Evolutionary conservation across 352 stramenopile species (phyloP), one percentile per base, ranked within the genome.

Genomic region (Phytopythium chamaehyphon): DNA sequence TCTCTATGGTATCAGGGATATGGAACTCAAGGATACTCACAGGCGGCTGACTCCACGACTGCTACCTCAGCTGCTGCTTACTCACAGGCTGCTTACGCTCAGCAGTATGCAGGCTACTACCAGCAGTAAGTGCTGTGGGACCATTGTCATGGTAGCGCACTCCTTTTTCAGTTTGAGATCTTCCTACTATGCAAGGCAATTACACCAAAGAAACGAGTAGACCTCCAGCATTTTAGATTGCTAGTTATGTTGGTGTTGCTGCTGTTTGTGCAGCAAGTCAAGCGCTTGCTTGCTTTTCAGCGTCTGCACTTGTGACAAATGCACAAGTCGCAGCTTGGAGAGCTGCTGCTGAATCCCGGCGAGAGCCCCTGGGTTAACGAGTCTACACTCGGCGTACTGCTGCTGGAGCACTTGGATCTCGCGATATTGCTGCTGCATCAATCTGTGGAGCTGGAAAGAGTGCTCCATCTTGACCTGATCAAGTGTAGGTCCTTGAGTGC

Each of bases 351-450:
- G 83, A 42, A 93, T 90, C 9, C 77, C 77, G 16, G 81, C 71
- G 23, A 93, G 59, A n/a, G 83, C 81, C 2, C 76, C 68, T 1
- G 83, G 81, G 50, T 93, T 86, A 36, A 78, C 66, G 7, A 90
- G 51, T 1, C 83, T 67, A 43, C 77, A 88, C 45, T 93, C 83
- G 16, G 81, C 83, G 62, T 93, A 90, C 26, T 86, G 78, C 48
- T 93, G 83, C 65, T 93, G 83, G 22, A 93, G 55, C 8, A 89
- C 76, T 38, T 93, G 83, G 44, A 93, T 93, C 60, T 93, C 83
- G 28, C 81, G 78, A 50, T 90, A 93, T 63, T 93, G 83, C 45
- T 93, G 77, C 55, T 93, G 83, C 81, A 93, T 93, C 33, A 93
- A 66, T 0, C 83, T 81, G 56, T 93, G 83, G 39, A 93, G 58